Conservation (phyloP, 148 eudicot genomes). For the Arbutus unedo region DNA sequence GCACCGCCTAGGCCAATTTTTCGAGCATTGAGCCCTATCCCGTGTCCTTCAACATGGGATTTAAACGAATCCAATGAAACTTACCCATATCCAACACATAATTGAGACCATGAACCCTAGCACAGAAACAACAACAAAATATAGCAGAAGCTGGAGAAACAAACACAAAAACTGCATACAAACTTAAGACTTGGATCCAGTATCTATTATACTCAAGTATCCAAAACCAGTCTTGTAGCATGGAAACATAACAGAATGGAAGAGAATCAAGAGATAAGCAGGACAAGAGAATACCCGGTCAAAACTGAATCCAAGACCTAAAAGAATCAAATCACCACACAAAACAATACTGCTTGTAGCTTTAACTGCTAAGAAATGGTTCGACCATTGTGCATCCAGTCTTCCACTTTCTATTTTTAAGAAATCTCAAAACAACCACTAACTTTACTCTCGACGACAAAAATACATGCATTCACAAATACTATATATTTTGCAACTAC, state of each 20-base stretch:
- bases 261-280: background rate
- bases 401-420: background rate
- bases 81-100: background rate
- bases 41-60: background rate
- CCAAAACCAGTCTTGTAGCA: background rate
- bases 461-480: background rate
- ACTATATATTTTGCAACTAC: background rate
- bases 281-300: background rate
- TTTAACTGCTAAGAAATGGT: slow-evolving; percentile 2
- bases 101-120: background rate
- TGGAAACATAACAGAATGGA: background rate
- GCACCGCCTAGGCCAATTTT: too few relatives aligned
- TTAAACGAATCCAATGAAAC: background rate
- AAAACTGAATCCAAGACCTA: background rate
- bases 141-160: background rate
- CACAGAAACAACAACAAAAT: background rate
- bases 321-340: background rate
- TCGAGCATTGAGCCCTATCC: too few relatives aligned
- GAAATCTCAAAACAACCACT: background rate
- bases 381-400: background rate
- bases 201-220: background rate
- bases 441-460: background rate
- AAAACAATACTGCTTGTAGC: background rate
- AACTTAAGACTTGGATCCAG: too few relatives aligned
- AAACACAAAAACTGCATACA: background rate